These are phyloP conservation scores for Salix exigua DNA, from an alignment of 345 rosid species.

Conservation along the genomic window DNA sequence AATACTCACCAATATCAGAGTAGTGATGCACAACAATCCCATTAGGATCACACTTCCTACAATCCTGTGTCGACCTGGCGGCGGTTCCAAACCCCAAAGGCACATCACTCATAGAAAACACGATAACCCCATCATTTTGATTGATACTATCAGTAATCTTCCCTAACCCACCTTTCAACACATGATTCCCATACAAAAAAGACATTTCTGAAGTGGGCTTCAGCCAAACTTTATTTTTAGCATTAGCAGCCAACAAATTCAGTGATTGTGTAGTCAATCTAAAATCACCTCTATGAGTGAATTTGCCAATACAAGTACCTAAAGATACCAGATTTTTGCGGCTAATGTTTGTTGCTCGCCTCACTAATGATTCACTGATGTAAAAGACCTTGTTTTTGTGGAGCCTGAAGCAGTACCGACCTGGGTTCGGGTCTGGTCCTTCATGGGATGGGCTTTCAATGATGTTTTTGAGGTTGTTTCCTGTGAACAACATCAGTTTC, in stretches of 20 bases:
- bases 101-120: constrained; percentile 81
- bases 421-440: constrained; percentile 66
- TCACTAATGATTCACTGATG: constrained; percentile 73
- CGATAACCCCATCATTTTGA: constrained; percentile 82
- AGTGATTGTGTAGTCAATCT: constrained; percentile 65
- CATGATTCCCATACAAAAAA: constrained; percentile 85
- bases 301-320: constrained; percentile 80
- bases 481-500: constrained; percentile 76
- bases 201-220: constrained; percentile 96
- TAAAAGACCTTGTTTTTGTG: constrained; percentile 75
- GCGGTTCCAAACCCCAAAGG: constrained; percentile 85
- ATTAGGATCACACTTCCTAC: constrained; percentile 82
- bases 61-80: constrained; percentile 76
- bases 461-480: constrained; percentile 84
- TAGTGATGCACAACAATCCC: constrained; percentile 82
- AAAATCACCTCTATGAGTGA: constrained; percentile 75
- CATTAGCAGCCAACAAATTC: constrained; percentile 62
- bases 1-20: constrained; percentile 79
- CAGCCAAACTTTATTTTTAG: constrained; percentile 88
- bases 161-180: constrained; percentile 82
- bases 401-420: constrained; percentile 90
- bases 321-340: constrained; percentile 55
- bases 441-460: constrained; percentile 82
- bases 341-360: constrained; percentile 74
- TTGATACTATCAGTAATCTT: constrained; percentile 77